Evolutionary conservation across 768 basidiomycete species (phyloP).

Genomic region (Trametes meyenii): DNA sequence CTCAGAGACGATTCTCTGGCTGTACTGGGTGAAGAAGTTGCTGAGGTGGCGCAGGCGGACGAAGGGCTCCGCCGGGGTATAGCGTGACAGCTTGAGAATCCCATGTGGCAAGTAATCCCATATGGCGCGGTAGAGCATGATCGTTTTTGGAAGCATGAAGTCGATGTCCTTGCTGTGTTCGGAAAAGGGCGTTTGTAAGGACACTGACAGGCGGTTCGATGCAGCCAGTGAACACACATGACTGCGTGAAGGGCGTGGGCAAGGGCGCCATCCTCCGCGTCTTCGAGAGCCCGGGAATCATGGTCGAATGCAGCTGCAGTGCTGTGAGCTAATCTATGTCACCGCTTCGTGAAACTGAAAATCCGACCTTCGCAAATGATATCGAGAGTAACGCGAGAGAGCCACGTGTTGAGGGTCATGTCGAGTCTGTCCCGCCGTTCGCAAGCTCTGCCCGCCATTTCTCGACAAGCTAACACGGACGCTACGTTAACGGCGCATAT

Average conservation of each 20-base stretch:
- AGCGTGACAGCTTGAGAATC: constrained; percentile 15
- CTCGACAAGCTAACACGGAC: constrained; percentile 16
- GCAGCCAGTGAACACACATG: constrained; percentile 11
- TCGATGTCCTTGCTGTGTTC: constrained; percentile 9
- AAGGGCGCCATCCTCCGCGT: constrained; percentile 4
- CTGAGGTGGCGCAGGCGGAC: constrained; percentile 10
- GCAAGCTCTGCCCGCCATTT: constrained; percentile 26
- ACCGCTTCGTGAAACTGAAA: background rate
- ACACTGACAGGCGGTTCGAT: too few species aligned
- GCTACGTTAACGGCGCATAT: too few species aligned
- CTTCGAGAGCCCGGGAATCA: constrained; percentile 22
- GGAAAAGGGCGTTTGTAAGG: background rate
- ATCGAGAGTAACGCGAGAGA: constrained; percentile 26
- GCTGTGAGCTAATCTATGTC: background rate
- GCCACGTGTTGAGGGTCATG: constrained; percentile 18
- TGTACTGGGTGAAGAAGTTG: constrained; percentile 15
- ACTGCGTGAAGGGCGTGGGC: constrained; percentile 23
- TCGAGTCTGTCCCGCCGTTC: background rate
- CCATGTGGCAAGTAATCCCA: constrained; percentile 27
- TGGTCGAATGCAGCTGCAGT: constrained; percentile 28
- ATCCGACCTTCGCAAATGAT: constrained; percentile 27
- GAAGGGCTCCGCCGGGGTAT: constrained; percentile 16
- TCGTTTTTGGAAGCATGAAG: constrained; percentile 4
- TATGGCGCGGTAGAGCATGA: constrained; percentile 19
- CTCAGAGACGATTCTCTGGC: constrained; percentile 9